Percentiles rank a stretch among this genome's conserved stretches.
Conservation (phyloP, 2,329 filamentous ascomycete species). For the Aspergillus flavus region DNA sequence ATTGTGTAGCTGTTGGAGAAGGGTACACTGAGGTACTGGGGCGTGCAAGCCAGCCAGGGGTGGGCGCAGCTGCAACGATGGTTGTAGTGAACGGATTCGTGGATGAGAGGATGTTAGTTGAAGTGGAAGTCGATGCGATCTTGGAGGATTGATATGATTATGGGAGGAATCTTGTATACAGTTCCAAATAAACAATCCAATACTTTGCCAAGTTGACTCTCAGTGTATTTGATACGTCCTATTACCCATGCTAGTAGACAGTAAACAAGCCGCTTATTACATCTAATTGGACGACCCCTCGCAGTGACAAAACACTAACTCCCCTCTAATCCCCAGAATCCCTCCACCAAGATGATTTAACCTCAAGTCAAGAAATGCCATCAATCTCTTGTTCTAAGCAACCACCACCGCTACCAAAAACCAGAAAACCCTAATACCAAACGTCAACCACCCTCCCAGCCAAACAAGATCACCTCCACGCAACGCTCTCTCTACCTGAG, state of each 20-base stretch:
- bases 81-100: conserved; percentile 43
- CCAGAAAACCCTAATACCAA: not conserved
- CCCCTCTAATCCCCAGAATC: not conserved
- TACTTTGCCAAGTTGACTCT: not conserved
- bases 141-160: conserved; percentile 10
- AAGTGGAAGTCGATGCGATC: conserved; percentile 44
- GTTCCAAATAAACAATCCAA: not conserved
- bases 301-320: not conserved
- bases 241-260: not conserved
- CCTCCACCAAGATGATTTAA: not conserved
- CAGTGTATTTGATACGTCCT: not conserved
- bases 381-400: not conserved
- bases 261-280: not conserved
- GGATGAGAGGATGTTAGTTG: conserved; percentile 41
- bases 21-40: conserved; percentile 35
- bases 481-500: conserved; percentile 12
- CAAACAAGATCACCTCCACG: not conserved
- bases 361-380: not conserved
- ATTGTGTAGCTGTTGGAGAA: conserved; percentile 32
- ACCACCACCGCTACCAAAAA: not conserved
- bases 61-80: conserved; percentile 41
- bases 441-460: not conserved
- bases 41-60: conserved; percentile 22
- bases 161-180: not conserved
- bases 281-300: not conserved